A percentile compares a stretch with the other conserved stretches of the same genome.
phyloP scores from a whole-genome alignment of 164 flowering plant species.

The Cinnamomum chago region DNA sequence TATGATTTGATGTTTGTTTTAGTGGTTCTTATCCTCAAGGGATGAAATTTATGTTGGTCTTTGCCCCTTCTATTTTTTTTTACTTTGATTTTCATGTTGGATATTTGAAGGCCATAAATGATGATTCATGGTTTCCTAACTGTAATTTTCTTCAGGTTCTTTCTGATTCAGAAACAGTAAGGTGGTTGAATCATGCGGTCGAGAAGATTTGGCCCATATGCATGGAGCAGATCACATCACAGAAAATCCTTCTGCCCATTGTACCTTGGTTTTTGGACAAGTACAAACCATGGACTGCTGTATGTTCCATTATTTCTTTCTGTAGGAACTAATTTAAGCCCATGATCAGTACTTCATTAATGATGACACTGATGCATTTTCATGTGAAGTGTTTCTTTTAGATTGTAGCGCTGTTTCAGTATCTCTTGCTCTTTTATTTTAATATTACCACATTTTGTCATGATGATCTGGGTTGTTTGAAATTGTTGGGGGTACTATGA shows the following conservation, averaged over 20 bases:
- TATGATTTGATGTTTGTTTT: constrained; percentile 1
- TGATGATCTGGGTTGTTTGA: not conserved
- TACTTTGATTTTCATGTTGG: no score
- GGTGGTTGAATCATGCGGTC: constrained; percentile 86
- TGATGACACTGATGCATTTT: not conserved
- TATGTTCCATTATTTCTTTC: constrained; percentile 33
- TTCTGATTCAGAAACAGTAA: constrained; percentile 90
- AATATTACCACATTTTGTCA: not conserved
- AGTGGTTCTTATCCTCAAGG: not conserved
- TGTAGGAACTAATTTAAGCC: not conserved
- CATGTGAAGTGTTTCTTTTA: not conserved
- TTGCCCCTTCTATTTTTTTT: no score
- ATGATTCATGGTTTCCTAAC: not conserved
- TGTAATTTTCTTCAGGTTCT: constrained; percentile 48
- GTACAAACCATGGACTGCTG: constrained; percentile 99
- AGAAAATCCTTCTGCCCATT: constrained; percentile 80
- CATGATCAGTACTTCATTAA: not conserved
- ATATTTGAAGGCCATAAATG: no score
- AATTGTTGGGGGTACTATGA: no score
- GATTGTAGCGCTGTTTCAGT: no score
- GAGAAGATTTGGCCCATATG: constrained; percentile 95
- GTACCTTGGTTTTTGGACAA: constrained; percentile 97
- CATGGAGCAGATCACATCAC: constrained; percentile 86
- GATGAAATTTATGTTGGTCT: no score
- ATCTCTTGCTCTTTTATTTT: not conserved